These are phyloP conservation scores for Suillus occidentalis DNA, from an alignment of 768 basidiomycete species.

Conservation along the genomic window DNA sequence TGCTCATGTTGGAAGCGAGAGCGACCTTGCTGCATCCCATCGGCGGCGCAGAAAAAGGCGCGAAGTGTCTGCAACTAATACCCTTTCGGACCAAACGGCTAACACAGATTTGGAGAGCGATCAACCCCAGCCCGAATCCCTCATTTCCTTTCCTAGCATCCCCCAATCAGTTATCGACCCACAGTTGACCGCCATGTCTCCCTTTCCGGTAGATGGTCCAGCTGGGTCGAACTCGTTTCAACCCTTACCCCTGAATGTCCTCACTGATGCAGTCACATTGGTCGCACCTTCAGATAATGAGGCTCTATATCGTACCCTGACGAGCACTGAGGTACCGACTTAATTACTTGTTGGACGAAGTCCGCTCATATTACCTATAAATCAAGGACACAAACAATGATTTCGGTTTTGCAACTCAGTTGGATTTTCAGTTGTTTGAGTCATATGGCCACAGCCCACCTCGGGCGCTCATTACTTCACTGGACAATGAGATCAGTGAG, in stretches of 20 bases:
- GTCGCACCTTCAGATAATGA: conserved; percentile 10
- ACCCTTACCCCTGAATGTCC: conserved; percentile 9
- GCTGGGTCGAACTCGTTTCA: conserved; percentile 5
- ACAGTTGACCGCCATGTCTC: conserved; percentile 20
- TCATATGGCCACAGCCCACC: conserved; percentile 4
- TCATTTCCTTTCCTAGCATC: conserved; percentile 9
- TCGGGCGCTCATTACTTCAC: conserved; percentile 11
- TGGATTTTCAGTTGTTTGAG: conserved; percentile 8
- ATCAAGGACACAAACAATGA: conserved; percentile 21
- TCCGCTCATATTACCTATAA: conserved; percentile 24
- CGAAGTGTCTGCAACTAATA: conserved; percentile 8
- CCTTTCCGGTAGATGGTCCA: conserved; percentile 15
- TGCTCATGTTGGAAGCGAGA: conserved; percentile 33
- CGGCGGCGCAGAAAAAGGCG: conserved; percentile 23
- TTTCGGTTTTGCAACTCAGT: conserved; percentile 8
- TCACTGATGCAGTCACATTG: conserved; percentile 11
- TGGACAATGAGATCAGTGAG: conserved; percentile 17
- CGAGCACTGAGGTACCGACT: conserved; percentile 32
- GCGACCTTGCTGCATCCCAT: conserved; percentile 24
- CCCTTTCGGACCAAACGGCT: conserved; percentile 6
- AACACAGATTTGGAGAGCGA: conserved; percentile 4
- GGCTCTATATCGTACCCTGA: conserved; percentile 14
- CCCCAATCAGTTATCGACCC: conserved; percentile 25
- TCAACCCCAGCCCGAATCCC: not conserved
- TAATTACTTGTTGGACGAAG: conserved; percentile 20